Evolutionary conservation across 1,139 yeast genomes (phyloP).

Genomic region (Suhomyces guaymorum): DNA sequence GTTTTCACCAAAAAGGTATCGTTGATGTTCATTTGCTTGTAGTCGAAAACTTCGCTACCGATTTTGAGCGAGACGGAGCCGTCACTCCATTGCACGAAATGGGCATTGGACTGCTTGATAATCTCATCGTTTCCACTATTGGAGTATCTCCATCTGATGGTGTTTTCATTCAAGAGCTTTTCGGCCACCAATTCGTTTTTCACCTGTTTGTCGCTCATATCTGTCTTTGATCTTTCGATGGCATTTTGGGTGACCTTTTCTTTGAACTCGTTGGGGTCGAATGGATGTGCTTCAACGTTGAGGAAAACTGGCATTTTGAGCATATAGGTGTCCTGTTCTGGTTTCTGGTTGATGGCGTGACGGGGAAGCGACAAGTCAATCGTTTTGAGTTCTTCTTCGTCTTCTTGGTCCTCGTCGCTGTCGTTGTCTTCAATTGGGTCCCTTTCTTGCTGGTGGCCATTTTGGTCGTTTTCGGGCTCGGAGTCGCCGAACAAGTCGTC

Average conservation of each 20-base stretch:
- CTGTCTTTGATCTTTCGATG: constrained; percentile 36
- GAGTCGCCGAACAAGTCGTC: constrained; percentile 55
- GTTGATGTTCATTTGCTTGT: constrained; percentile 61
- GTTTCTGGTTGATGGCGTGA: constrained; percentile 57
- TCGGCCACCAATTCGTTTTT: constrained; percentile 50
- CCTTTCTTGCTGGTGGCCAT: constrained; percentile 14
- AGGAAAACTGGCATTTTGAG: constrained; percentile 82
- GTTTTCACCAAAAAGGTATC: constrained; percentile 75
- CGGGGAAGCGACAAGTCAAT: constrained; percentile 71
- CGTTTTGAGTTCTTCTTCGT: constrained; percentile 43
- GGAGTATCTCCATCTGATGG: constrained; percentile 91
- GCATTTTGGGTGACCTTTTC: constrained; percentile 54
- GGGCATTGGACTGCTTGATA: constrained; percentile 83
- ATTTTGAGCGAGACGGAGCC: constrained; percentile 83
- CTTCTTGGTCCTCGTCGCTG: constrained; percentile 34
- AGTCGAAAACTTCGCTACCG: constrained; percentile 87
- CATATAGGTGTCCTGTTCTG: constrained; percentile 48
- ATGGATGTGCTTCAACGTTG: constrained; percentile 81
- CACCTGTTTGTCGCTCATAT: constrained; percentile 35
- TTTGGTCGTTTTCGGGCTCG: constrained; percentile 34
- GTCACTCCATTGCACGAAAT: constrained; percentile 91
- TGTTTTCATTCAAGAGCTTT: constrained; percentile 70
- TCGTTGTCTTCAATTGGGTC: constrained; percentile 18
- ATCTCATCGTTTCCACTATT: constrained; percentile 62
- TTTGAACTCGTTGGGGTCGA: constrained; percentile 72